Base-by-base conservation (phyloP, 495 filamentous ascomycete genomes). In the Hypoxylon crocopeplum region DNA sequence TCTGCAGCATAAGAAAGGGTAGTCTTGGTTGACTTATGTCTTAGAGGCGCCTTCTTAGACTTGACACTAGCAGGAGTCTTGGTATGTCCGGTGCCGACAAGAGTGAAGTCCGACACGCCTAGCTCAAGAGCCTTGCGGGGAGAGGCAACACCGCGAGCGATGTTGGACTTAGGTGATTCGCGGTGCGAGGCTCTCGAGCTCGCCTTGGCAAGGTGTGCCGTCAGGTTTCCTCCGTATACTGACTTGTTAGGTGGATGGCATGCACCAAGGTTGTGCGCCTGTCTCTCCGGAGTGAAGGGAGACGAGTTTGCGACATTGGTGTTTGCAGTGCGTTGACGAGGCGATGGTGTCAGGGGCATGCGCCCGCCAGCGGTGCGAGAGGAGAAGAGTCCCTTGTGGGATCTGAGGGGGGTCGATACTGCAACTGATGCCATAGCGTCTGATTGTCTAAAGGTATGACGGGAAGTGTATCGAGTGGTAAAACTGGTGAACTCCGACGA, bases 81-180 rank as follows among this genome's bases (percentile, higher is more conserved):
- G 46, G 76, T 75, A 27, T 81, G 77, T 1, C 86, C 85, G 27
- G 91, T 95, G 48, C 93, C 92, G 40, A 89, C 89, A 66, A 97
- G 77, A 8, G 90, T 84, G 84, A 93, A 97, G 66, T 98, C 94
- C 1, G 91, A 97, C 17, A 96, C 86, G 50, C 92, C 93, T 21
- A 96, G 81, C 70, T 97, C 93, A n/a, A 97, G 82, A 42, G 68
- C 93, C 83, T 77, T 88, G 75, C 56, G 91, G 79, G 66, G 93
- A 79, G 71, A 89, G 72, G 74, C 79, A 72, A 78, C 72, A 29
- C 76, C 75, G 25, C 86, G 84, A 48, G 91, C 93, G 71, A 97
- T 96, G 78, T 96, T 97, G 38, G 92, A 96, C 79, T 97, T 97
- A 67, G 92, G 91, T 20, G 91, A 92, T 60, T 93, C 86, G 20